Percentiles rank a stretch among this genome's conserved stretches.
Evolutionary conservation across 257 asterid genomes (phyloP).

Genomic region (Ocimum tenuiflorum): DNA sequence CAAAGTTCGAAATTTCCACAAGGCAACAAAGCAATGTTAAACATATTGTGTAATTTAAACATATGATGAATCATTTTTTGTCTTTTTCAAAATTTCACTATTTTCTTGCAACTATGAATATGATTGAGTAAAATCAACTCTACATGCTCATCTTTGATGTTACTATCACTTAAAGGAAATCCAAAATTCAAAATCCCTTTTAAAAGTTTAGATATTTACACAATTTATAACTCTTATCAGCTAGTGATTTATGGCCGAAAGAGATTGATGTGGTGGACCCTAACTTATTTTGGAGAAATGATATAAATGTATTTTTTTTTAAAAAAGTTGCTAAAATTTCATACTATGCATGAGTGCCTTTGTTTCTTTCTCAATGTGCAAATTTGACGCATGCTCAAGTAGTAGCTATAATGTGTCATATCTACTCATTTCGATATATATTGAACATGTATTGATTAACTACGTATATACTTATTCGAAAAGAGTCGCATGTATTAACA

Average conservation of each 20-base stretch:
- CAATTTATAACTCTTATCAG: background rate
- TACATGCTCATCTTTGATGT: background rate
- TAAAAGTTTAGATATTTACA: background rate
- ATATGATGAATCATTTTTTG: background rate
- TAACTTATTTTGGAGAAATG: background rate
- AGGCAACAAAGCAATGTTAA: no score
- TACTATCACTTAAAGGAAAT: background rate
- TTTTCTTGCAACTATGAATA: no score
- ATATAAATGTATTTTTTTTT: background rate
- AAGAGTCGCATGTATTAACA: background rate
- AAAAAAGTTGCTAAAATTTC: conserved; percentile 18
- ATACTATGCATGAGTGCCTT: conserved; percentile 33
- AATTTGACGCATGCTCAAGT: conserved; percentile 20
- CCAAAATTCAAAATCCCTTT: background rate
- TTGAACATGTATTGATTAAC: background rate
- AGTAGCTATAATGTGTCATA: background rate
- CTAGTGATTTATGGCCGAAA: conserved; percentile 28
- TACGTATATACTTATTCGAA: background rate
- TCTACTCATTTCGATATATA: background rate
- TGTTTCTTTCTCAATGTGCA: conserved; percentile 23
- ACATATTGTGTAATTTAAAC: no score
- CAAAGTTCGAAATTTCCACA: no score
- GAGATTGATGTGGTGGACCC: conserved; percentile 37
- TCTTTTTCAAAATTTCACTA: background rate
- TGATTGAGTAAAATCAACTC: conserved; percentile 19